Conservation (phyloP, 371 early-diverging fungal species). For the Mortierella sp. region DNA sequence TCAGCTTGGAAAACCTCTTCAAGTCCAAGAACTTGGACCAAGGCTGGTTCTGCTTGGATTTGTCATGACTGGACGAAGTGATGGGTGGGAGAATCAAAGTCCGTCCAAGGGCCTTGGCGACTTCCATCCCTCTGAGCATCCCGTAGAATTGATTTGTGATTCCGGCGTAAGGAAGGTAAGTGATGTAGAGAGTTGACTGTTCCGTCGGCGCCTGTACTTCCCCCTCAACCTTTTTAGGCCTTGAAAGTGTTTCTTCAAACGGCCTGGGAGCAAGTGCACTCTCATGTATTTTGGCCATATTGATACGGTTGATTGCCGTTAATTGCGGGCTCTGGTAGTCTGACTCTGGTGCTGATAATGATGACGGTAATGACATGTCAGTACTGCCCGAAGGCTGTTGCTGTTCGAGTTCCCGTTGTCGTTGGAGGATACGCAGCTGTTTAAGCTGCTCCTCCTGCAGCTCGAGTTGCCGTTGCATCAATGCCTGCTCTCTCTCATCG, state of each 20-base stretch:
- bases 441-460: constrained; percentile 13
- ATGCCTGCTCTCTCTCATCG: constrained; percentile 15
- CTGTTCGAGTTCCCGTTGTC: not conserved
- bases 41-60: constrained; percentile 36
- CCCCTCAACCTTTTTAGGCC: not conserved
- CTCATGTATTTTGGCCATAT: not conserved
- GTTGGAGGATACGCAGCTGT: not conserved
- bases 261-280: constrained; percentile 10
- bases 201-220: not conserved
- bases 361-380: not conserved
- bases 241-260: constrained; percentile 12
- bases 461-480: constrained; percentile 23
- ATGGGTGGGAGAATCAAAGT: constrained; percentile 45
- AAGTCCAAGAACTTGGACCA: constrained; percentile 43
- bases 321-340: constrained; percentile 9
- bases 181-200: constrained; percentile 10
- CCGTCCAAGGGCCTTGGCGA: constrained; percentile 28
- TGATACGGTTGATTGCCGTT: not conserved
- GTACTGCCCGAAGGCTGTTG: not conserved
- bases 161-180: constrained; percentile 43
- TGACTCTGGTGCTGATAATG: constrained; percentile 3
- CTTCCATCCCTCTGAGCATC: constrained; percentile 30
- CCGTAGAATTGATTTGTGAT: constrained; percentile 47
- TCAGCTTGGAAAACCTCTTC: constrained; percentile 18
- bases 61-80: constrained; percentile 36